Base-by-base conservation (phyloP, 345 rosid genomes). In the Brassica nigra region DNA sequence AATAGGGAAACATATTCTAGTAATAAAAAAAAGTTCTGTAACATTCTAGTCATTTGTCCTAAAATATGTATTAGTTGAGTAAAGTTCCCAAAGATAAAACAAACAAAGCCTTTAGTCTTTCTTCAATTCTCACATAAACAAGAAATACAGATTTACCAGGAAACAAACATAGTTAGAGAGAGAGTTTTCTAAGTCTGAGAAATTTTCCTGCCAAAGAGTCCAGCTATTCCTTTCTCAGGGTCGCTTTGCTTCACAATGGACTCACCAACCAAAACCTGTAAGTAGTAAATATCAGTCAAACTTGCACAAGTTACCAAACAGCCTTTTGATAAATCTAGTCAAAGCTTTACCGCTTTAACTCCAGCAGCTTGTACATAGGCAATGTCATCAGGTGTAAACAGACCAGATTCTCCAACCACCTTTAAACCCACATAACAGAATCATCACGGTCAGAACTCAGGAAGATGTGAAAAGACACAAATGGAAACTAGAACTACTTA, bases 381-480 rank as follows among this genome's bases (percentile, higher is more conserved):
- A 63, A 95, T 86, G 71, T 95, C 92, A 16, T 89, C 86, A n/a
- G 97, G 93, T 68, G 96, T 87, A 76, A 93, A 93, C 44, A 95
- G 83, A 62, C 97, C 97, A 10, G 97, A 93, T 69, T 95, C 97
- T 29, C 98, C 97, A 54, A 95, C 97, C 30, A 91, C 96, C 99
- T 95, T 76, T 68, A 44, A 55, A 42, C 6, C 9, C 11, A 83
- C 55, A 73, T 65, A 69, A 74, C 9, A 75, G 0, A 33, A 59
- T 37, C 42, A 68, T n/a, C 39, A 42, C 28, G 61, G 18, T 68
- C 18, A 69, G 77, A 11, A 14, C 44, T 71, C 59, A 8, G 49
- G 20, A 18, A 30, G 52, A 8, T 68, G 5, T 58, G 29, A 52
- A 31, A 54, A 62, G 1, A 18, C 49, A 70, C 2, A 6, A 74